Evolutionary conservation across 768 basidiomycete species (phyloP), one percentile per base, ranked within the genome.

Genomic region (Boletus fagicola): DNA sequence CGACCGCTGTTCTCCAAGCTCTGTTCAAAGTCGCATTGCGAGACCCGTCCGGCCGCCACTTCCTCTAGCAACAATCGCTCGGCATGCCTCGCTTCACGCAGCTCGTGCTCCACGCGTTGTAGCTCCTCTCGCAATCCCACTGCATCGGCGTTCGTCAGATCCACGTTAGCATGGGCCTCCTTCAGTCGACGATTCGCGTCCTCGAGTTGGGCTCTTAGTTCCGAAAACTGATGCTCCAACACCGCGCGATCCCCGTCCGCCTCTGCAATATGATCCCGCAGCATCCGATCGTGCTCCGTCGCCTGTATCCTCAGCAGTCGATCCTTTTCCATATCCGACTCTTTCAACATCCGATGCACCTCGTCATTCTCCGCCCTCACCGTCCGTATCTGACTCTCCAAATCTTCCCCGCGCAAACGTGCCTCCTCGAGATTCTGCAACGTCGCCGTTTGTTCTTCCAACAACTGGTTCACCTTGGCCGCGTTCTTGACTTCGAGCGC

Each of bases 221-320:
- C 90, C 40, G 82, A 84, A 68, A 90, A 87, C 70, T 94, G 90
- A 49, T 94, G 86, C 72, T 97, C 94, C 46, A 97, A 77, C 15
- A 96, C 92, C 0, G 94, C 94, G 9, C 93, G 83, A 70, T 98
- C 94, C 1, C 94, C 91, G 65, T 97, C 93, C 15, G 94, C 91
- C 71, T 98, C 95, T 3, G 90, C 90, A 53, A 90, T 87, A 64
- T 94, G 90, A 68, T 97, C 94, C 1, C 92, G 83, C 60, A 97
- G 84, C 44, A 79, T 71, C 35, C 81, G 75, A 56, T 87, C 85
- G 54, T 85, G 79, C 65, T 80, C 90, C 15, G 82, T 83, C 8
- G 89, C 87, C 68, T 93, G 91, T 3, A 78, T 80, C 42, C 80
- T 83, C 55, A 93, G 73, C 16, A 92, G 75, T 22, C 86, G 76